Evolutionary conservation across 1,139 yeast genomes (phyloP).

Genomic region (Protomyces inundatus): DNA sequence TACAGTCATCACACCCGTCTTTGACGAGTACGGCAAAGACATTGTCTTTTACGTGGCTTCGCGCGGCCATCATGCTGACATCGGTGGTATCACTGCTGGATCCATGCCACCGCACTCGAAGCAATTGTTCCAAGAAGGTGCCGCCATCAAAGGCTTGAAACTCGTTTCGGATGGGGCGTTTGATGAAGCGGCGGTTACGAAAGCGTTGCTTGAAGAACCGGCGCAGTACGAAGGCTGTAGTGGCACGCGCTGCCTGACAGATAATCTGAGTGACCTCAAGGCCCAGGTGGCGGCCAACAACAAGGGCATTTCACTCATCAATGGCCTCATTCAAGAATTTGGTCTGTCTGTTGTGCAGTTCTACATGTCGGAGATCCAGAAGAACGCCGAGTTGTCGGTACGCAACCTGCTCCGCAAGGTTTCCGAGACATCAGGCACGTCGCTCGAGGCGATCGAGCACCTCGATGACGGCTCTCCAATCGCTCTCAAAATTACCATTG

Average conservation of each 20-base stretch:
- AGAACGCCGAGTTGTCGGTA: constrained; percentile 56
- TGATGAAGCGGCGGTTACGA: constrained; percentile 49
- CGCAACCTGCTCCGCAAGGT: constrained; percentile 44
- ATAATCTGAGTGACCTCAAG: constrained; percentile 58
- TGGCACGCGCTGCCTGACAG: constrained; percentile 56
- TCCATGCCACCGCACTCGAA: constrained; percentile 62
- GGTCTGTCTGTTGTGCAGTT: constrained; percentile 50
- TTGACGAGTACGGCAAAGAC: constrained; percentile 48
- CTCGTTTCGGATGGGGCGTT: constrained; percentile 53
- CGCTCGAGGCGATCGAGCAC: constrained; percentile 48
- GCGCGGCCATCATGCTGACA: constrained; percentile 64
- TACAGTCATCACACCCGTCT: constrained; percentile 74
- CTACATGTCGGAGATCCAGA: constrained; percentile 59
- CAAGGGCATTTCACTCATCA: constrained; percentile 53
- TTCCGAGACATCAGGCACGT: constrained; percentile 38
- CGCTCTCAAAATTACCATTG: constrained; percentile 45
- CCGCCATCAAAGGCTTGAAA: constrained; percentile 53
- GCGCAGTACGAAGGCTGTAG: constrained; percentile 53
- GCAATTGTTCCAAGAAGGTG: constrained; percentile 61
- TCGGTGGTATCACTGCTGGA: constrained; percentile 63
- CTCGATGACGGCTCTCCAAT: constrained; percentile 62
- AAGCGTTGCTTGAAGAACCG: constrained; percentile 51
- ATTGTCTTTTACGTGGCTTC: constrained; percentile 60
- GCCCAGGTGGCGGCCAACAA: constrained; percentile 67
- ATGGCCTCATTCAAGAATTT: constrained; percentile 49